These are phyloP conservation scores for Cardiospermum halicacabum DNA, from an alignment of 345 rosid genomes.

Conservation along the genomic window DNA sequence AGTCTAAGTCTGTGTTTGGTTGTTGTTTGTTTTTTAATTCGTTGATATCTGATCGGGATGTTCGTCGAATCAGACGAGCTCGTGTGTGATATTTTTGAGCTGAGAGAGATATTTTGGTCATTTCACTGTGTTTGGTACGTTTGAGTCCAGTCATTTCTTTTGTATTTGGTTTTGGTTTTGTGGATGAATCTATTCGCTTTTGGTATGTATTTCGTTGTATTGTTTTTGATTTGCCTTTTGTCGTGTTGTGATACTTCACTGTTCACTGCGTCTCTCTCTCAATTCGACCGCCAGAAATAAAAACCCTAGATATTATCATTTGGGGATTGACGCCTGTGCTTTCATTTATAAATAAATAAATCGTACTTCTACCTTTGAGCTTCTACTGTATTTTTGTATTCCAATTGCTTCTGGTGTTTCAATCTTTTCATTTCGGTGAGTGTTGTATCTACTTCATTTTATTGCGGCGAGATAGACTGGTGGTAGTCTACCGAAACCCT, in stretches of 20 bases:
- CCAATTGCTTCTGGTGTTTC: conserved; percentile 22
- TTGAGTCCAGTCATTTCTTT: conserved; percentile 25
- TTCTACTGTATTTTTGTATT: conserved; percentile 18
- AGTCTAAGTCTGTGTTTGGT: too few species aligned
- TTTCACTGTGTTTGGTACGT: conserved; percentile 58
- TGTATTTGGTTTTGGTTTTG: conserved; percentile 30
- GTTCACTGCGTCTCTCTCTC: conserved; percentile 33
- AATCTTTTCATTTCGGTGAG: conserved; percentile 5
- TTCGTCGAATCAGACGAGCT: conserved; percentile 15
- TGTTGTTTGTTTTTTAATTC: too few species aligned
- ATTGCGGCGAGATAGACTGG: not conserved
- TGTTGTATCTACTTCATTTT: conserved; percentile 11
- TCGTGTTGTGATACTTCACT: conserved; percentile 24
- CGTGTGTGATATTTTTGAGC: conserved; percentile 19
- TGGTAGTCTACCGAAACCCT: conserved; percentile 53
- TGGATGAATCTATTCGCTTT: conserved; percentile 29
- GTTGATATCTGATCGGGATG: conserved; percentile 20
- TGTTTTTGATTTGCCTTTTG: conserved; percentile 14
- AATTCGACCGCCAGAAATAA: conserved; percentile 19
- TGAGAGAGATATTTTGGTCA: conserved; percentile 31
- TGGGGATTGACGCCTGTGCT: conserved; percentile 17
- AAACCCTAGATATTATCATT: conserved; percentile 45
- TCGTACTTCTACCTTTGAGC: conserved; percentile 11
- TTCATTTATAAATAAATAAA: too few species aligned
- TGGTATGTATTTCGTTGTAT: conserved; percentile 34